Evolutionary conservation across 1,139 yeast genomes (phyloP), one percentile per base, ranked within the genome.

Genomic region (Zygosaccharomyces pseudobailii): DNA sequence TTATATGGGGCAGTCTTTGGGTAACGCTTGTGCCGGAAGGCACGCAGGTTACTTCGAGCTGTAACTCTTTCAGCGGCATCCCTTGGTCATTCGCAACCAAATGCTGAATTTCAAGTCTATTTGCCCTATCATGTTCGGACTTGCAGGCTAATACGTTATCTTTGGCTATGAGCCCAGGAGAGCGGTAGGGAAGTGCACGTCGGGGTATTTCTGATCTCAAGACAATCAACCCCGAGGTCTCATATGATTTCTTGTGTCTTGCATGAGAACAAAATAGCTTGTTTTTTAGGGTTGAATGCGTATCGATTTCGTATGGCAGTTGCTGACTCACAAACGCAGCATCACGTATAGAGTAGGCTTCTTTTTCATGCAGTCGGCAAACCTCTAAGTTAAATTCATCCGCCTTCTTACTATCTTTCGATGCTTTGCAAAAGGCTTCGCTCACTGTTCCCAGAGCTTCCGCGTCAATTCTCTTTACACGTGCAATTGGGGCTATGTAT

Each of bases 111-210:
- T 54, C 53, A 25, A 52, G n/a, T 69, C 70, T 49, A 52, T 58
- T 50, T 44, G 56, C 53, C 52, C 64, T 59, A 57, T 58, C 61
- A 45, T 51, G 65, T 51, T 46, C 59, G 49, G 47, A 61, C 48
- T 54, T 65, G 45, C 45, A 49, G 25, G 57, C 58, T 42, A 56
- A 53, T 39, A 47, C 52, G 46, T 67, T 67, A 1, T 65, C 58
- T 47, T 64, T 64, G 39, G 59, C 55, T 20, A 70, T 52, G 39
- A 69, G 50, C 4, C 65, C 52, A 23, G 73, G 72, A 7, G 66
- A 59, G 30, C 62, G 52, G 47, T 74, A 70, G 3, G 71, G 71
- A 17, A 70, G 47, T 43, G 70, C 68, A 40, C 50, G 55, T 20
- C 50, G 43, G 2, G 65, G 65, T 8, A 58, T 51, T 17, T 50